Evolutionary conservation across 176 grass and related monocot species (phyloP).

Genomic region (barley (Hordeum vulgare)): MorexV3_pseudomolecules_assembly NC_058521.1:121448284-121448783

Average conservation of each 20-base stretch:
- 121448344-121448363: background rate
- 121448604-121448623: background rate
- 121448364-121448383: background rate
- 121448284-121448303: too few species aligned
- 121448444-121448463: background rate
- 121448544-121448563: background rate
- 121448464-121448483: background rate
- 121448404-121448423: background rate
- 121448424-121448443: background rate
- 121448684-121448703: background rate
- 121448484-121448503: background rate
- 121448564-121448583: background rate
- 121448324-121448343: background rate
- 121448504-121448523: background rate
- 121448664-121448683: background rate
- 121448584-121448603: background rate
- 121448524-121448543: background rate
- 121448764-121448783: background rate
- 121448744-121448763: background rate
- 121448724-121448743: background rate
- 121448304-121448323: too few species aligned
- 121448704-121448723: background rate
- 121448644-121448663: background rate
- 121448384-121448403: background rate
- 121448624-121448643: too few species aligned